Conservation (phyloP, 805 yeast species). For the Lipomyces lipofer region DNA sequence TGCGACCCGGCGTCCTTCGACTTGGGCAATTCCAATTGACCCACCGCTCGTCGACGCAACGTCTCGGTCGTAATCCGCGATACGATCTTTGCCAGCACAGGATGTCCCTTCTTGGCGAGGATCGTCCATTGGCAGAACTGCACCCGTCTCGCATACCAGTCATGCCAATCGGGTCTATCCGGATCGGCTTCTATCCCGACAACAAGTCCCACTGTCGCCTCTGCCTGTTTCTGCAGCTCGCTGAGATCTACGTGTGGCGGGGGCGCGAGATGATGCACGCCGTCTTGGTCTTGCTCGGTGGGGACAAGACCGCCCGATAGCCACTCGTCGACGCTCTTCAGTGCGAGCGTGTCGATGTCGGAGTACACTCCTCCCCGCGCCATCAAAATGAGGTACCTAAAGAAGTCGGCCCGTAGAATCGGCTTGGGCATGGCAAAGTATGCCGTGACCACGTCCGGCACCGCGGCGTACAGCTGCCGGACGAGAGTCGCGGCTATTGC, state of each 20-base stretch:
- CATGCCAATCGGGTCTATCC: conserved; percentile 89
- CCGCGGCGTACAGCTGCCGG: conserved; percentile 57
- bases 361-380: conserved; percentile 94
- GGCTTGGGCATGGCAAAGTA: conserved; percentile 73
- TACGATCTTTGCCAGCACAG: conserved; percentile 77
- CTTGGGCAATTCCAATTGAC: conserved; percentile 48
- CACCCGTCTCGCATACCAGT: conserved; percentile 88
- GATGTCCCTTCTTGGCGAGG: conserved; percentile 88
- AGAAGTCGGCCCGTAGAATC: conserved; percentile 89
- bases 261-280: not conserved
- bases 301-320: conserved; percentile 51
- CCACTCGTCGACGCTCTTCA: conserved; percentile 78
- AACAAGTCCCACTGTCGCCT: conserved; percentile 64
- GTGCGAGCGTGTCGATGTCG: conserved; percentile 80
- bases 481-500: conserved; percentile 58
- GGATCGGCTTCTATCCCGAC: conserved; percentile 98
- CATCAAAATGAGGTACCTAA: conserved; percentile 79
- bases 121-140: conserved; percentile 98
- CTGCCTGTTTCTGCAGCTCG: not conserved
- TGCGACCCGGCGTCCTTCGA: conserved; percentile 72
- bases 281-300: conserved; percentile 8
- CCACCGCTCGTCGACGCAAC: conserved; percentile 51
- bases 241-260: no score
- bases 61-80: conserved; percentile 78
- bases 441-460: conserved; percentile 77